Percentiles rank a stretch among this genome's conserved stretches.
Conservation (phyloP, 1,139 yeast species). For the Suhomyces wounanorum region DNA sequence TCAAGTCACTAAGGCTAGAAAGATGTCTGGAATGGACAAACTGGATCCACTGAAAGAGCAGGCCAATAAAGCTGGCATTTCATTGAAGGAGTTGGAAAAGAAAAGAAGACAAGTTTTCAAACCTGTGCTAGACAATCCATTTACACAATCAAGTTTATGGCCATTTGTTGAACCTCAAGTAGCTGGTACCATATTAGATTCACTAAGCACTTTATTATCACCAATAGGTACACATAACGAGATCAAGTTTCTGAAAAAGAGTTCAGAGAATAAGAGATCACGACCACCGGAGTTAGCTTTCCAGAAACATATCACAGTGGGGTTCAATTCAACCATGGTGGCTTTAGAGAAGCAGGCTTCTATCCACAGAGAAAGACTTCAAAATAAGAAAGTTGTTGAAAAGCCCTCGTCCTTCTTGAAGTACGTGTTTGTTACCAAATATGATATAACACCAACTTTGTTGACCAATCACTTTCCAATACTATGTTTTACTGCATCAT, state of each 20-base stretch:
- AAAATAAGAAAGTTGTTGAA: conserved; percentile 12
- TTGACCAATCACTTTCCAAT: conserved; percentile 56
- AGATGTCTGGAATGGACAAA: background rate
- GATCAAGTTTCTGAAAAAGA: conserved; percentile 14
- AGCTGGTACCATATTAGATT: conserved; percentile 41
- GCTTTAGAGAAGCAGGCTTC: conserved; percentile 52
- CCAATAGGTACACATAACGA: conserved; percentile 39
- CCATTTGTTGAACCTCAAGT: conserved; percentile 47
- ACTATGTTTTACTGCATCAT: conserved; percentile 48
- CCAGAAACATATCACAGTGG: conserved; percentile 35
- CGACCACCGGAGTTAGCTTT: conserved; percentile 29
- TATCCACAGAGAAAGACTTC: conserved; percentile 15
- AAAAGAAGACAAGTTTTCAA: conserved; percentile 56
- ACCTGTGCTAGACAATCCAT: conserved; percentile 64
- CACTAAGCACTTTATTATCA: conserved; percentile 38
- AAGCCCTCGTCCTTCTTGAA: conserved; percentile 21
- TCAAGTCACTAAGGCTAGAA: background rate
- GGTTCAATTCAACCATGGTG: conserved; percentile 58
- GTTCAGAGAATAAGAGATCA: background rate
- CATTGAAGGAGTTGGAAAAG: conserved; percentile 44
- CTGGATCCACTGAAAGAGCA: background rate
- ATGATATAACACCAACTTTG: conserved; percentile 52
- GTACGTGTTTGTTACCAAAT: conserved; percentile 56
- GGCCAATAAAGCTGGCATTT: conserved; percentile 11
- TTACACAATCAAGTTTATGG: conserved; percentile 52